Evolutionary conservation across 179 eudicot genomes (phyloP).

Genomic region (Monotropa hypopitys): DNA sequence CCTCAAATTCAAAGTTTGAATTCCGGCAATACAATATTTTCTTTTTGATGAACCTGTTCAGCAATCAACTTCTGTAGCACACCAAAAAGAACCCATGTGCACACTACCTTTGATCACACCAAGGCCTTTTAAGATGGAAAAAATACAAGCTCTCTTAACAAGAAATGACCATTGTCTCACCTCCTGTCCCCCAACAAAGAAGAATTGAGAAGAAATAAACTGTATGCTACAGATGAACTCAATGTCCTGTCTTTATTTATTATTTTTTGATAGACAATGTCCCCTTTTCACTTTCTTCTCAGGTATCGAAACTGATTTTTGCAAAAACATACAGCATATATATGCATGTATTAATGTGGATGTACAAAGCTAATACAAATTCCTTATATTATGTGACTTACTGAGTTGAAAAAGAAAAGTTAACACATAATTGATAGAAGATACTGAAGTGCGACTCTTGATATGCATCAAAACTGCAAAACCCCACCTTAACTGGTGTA

Average conservation of each 20-base stretch:
- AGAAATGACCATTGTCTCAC: not conserved
- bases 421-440: not conserved
- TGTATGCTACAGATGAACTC: not conserved
- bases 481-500: constrained; percentile 38
- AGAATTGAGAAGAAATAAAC: not conserved
- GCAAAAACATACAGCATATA: not conserved
- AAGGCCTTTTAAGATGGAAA: constrained; percentile 1
- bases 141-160: not conserved
- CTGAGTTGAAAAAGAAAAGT: not conserved
- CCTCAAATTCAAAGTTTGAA: not conserved
- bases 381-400: not conserved
- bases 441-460: not conserved
- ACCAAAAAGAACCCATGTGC: not conserved
- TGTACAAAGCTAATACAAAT: not conserved
- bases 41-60: not conserved
- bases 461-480: not conserved
- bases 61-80: not conserved
- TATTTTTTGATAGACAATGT: not conserved
- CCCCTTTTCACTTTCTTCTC: not conserved
- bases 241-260: not conserved
- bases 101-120: not conserved
- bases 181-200: not conserved
- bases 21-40: not conserved
- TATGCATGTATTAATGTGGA: not conserved
- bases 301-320: not conserved